Percentiles rank a stretch among this genome's conserved stretches.
phyloP scores from a whole-genome alignment of 1,284 basidiomycete species.

The Puccinia coronata region DNA sequence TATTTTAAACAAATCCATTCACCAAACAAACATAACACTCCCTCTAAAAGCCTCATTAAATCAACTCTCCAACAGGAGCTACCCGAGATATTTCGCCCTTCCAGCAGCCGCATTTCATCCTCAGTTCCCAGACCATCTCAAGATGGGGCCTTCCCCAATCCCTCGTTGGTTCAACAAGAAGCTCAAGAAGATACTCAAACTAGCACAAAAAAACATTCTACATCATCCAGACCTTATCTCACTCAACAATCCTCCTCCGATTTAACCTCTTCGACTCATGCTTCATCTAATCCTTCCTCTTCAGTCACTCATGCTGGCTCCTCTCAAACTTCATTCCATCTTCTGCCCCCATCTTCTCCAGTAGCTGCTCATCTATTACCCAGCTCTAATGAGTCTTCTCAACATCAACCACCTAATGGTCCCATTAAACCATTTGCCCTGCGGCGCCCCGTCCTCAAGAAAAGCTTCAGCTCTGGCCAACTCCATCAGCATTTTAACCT shows the following conservation, averaged over 20 bases:
- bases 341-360: background rate
- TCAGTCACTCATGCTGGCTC: background rate
- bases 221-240: background rate
- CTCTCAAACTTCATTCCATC: constrained; percentile 24
- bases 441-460: constrained; percentile 34
- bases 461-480: constrained; percentile 39
- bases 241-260: background rate
- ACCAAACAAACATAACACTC: background rate
- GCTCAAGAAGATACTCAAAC: background rate
- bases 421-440: background rate
- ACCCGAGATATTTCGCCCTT: constrained; percentile 23
- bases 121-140: background rate
- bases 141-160: background rate
- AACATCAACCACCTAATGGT: background rate
- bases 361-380: background rate
- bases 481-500: background rate
- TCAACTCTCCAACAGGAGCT: constrained; percentile 1
- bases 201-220: background rate
- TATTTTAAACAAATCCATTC: background rate
- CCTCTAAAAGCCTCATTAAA: constrained; percentile 1
- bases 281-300: constrained; percentile 16
- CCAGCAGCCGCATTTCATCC: constrained; percentile 1
- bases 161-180: background rate
- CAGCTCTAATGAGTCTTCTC: background rate
- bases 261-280: background rate